A percentile compares a stretch with the other conserved stretches of the same genome.
Conservation (phyloP, 2,329 filamentous ascomycete genomes). For the Colletotrichum cereale region DNA sequence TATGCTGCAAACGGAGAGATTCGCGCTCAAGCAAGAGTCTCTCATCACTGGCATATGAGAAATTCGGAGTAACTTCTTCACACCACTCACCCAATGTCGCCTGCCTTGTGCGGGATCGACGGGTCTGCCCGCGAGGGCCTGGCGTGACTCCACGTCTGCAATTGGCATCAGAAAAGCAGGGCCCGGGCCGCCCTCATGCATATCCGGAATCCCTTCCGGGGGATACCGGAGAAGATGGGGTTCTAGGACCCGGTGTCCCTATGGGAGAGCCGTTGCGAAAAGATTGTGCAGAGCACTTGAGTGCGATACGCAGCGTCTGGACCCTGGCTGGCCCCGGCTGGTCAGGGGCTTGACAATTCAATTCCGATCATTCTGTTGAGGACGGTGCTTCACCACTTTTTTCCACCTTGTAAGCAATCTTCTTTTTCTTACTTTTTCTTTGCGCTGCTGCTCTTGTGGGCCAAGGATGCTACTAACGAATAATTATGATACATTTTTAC, state of each 20-base stretch:
- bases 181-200: conserved; percentile 50
- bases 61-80: conserved; percentile 98
- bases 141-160: conserved; percentile 86
- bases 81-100: conserved; percentile 52
- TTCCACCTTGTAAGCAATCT: conserved; percentile 41
- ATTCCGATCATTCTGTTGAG: conserved; percentile 93
- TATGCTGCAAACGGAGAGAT: conserved; percentile 85
- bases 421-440: too few species aligned
- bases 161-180: conserved; percentile 94
- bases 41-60: conserved; percentile 81
- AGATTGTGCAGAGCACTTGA: conserved; percentile 93
- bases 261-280: conserved; percentile 90
- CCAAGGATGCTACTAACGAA: conserved; percentile 41
- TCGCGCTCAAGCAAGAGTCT: conserved; percentile 47
- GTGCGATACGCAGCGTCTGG: conserved; percentile 94
- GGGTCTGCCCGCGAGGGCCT: conserved; percentile 87
- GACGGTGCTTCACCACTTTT: conserved; percentile 69
- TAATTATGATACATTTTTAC: not conserved
- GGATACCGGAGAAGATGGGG: conserved; percentile 47
- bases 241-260: conserved; percentile 63
- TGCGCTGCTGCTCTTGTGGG: not conserved
- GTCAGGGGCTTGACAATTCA: conserved; percentile 73
- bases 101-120: conserved; percentile 57
- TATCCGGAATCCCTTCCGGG: conserved; percentile 40
- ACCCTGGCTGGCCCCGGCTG: conserved; percentile 45